Evolutionary conservation across 2,329 filamentous ascomycete genomes (phyloP).

Genomic region (Elsinoe batatas): DNA sequence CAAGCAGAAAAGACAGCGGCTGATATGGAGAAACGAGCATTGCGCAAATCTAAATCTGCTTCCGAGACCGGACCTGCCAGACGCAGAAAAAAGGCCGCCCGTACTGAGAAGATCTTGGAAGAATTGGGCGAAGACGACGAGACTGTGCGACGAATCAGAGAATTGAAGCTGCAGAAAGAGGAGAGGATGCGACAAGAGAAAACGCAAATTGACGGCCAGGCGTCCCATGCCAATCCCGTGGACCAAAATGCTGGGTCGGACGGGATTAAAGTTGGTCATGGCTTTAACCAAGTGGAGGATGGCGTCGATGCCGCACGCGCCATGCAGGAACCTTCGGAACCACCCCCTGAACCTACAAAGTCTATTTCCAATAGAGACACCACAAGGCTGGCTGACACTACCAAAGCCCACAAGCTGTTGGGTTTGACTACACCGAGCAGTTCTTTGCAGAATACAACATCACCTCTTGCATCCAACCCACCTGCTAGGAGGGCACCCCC

Average conservation of each 20-base stretch:
- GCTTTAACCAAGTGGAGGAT: not conserved
- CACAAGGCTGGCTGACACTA: slow-evolving; percentile 16
- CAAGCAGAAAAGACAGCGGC: slow-evolving; percentile 26
- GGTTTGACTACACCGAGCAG: slow-evolving; percentile 21
- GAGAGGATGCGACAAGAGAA: slow-evolving; percentile 41
- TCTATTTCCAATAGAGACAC: slow-evolving; percentile 13
- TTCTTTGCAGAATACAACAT: slow-evolving; percentile 4
- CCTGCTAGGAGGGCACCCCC: slow-evolving; percentile 9
- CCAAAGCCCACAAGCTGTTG: slow-evolving; percentile 34
- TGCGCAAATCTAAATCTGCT: slow-evolving; percentile 17
- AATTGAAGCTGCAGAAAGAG: slow-evolving; percentile 49
- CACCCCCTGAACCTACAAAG: not conserved
- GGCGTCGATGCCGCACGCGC: slow-evolving; percentile 11
- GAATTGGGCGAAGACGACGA: slow-evolving; percentile 35
- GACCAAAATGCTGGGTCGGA: not conserved
- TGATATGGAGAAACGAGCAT: slow-evolving; percentile 20
- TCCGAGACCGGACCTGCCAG: slow-evolving; percentile 12
- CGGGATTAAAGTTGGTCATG: slow-evolving; percentile 5
- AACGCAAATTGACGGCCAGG: not conserved
- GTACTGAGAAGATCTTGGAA: slow-evolving; percentile 16
- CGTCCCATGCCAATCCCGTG: not conserved
- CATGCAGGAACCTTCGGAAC: slow-evolving; percentile 3
- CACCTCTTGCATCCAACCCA: slow-evolving; percentile 13
- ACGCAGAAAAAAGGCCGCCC: slow-evolving; percentile 23
- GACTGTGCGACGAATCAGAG: slow-evolving; percentile 49